These are phyloP conservation scores for Eucalyptus cloeziana DNA, from an alignment of 345 rosid species.

Conservation along the genomic window DNA sequence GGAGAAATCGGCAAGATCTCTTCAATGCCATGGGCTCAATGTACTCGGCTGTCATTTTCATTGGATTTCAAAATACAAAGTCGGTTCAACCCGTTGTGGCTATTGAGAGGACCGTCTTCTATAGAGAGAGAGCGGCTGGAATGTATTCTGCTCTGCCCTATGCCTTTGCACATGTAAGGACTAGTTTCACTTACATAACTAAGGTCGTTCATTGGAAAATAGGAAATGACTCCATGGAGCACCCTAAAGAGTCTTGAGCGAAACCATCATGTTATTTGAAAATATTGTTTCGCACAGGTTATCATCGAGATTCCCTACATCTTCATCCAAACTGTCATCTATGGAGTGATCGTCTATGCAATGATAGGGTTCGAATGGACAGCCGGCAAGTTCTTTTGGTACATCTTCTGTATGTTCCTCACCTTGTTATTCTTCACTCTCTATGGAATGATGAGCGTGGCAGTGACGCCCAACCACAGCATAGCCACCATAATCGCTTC, in stretches of 20 bases:
- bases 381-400: constrained; percentile 39
- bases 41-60: constrained; percentile 53
- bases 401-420: constrained; percentile 48
- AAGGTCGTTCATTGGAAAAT: not conserved
- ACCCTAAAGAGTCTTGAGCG: not conserved
- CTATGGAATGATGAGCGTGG: constrained; percentile 63
- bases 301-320: constrained; percentile 43
- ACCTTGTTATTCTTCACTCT: constrained; percentile 44
- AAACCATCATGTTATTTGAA: not conserved
- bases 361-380: constrained; percentile 58
- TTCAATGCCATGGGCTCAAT: constrained; percentile 57
- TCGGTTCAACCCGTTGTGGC: constrained; percentile 50
- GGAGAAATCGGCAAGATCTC: constrained; percentile 29
- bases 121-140: constrained; percentile 63
- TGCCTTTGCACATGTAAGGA: constrained; percentile 52
- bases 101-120: constrained; percentile 56
- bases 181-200: not conserved
- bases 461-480: constrained; percentile 42
- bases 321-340: constrained; percentile 26
- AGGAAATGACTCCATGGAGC: not conserved
- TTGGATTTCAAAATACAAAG: constrained; percentile 38
- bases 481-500: constrained; percentile 38
- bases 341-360: constrained; percentile 42
- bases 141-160: constrained; percentile 66
- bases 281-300: constrained; percentile 9